Evolutionary conservation across 441 rosid genomes (phyloP).

Genomic region (Arabidopsis lyrata): DNA sequence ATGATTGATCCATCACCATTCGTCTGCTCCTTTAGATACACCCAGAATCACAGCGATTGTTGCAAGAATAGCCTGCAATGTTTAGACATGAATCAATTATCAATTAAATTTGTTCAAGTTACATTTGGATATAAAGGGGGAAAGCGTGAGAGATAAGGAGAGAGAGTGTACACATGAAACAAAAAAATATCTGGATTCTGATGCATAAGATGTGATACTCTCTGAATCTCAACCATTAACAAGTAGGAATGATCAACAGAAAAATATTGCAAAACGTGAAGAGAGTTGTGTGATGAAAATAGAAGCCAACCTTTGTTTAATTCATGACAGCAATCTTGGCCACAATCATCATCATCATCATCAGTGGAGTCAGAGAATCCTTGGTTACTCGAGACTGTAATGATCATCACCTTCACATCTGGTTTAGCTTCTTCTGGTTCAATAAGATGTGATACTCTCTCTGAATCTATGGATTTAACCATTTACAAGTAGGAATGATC

Average conservation of each 20-base stretch:
- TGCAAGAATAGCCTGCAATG: constrained; percentile 75
- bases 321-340: constrained; percentile 40
- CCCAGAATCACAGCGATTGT: constrained; percentile 74
- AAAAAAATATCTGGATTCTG: not conserved
- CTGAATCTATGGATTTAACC: constrained; percentile 7
- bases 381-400: constrained; percentile 33
- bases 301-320: constrained; percentile 23
- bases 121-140: too few relatives aligned
- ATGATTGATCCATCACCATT: too few relatives aligned
- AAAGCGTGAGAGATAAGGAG: too few relatives aligned
- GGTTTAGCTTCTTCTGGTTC: constrained; percentile 34
- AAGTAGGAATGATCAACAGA: not conserved
- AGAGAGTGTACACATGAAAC: not conserved
- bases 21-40: constrained; percentile 60
- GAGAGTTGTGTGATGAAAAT: constrained; percentile 6
- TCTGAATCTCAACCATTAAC: constrained; percentile 14
- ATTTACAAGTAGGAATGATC: constrained; percentile 9
- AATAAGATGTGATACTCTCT: constrained; percentile 1
- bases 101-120: too few relatives aligned
- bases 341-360: constrained; percentile 21
- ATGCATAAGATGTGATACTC: constrained; percentile 2
- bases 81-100: not conserved
- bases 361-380: constrained; percentile 17
- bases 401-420: constrained; percentile 34
- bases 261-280: not conserved